Conservation (phyloP, 2,329 filamentous ascomycete genomes). For the Grosmannia serpens region DNA sequence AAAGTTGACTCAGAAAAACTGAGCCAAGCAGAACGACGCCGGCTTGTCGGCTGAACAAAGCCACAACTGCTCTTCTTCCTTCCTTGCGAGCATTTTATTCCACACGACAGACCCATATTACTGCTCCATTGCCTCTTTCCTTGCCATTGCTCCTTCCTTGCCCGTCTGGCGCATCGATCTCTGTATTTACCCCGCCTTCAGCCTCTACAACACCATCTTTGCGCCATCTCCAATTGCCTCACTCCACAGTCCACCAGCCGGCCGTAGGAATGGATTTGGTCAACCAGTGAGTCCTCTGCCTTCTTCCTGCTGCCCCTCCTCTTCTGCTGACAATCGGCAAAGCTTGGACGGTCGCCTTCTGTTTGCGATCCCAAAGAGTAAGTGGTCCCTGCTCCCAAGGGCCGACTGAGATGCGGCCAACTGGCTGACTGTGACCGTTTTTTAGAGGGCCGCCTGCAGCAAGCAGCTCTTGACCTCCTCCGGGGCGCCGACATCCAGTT, state of each 20-base stretch:
- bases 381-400: slow-evolving; percentile 26
- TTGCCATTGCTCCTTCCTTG: background rate
- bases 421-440: background rate
- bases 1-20: slow-evolving; percentile 1
- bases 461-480: slow-evolving; percentile 79
- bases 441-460: slow-evolving; percentile 82
- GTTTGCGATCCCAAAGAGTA: slow-evolving; percentile 97
- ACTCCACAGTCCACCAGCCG: background rate
- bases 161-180: background rate
- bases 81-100: background rate
- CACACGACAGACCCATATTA: background rate
- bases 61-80: background rate
- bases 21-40: background rate
- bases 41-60: background rate
- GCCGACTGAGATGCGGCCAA: background rate
- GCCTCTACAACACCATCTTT: background rate
- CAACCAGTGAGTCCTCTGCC: slow-evolving; percentile 32
- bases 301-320: slow-evolving; percentile 2
- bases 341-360: slow-evolving; percentile 88
- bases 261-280: slow-evolving; percentile 36
- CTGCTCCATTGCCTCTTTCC: background rate
- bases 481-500: slow-evolving; percentile 95
- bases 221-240: background rate
- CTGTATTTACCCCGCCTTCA: background rate
- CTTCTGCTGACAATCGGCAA: slow-evolving; percentile 20